Conservation (phyloP, 352 stramenopile genomes). For the Phytophthora aleatoria region DNA sequence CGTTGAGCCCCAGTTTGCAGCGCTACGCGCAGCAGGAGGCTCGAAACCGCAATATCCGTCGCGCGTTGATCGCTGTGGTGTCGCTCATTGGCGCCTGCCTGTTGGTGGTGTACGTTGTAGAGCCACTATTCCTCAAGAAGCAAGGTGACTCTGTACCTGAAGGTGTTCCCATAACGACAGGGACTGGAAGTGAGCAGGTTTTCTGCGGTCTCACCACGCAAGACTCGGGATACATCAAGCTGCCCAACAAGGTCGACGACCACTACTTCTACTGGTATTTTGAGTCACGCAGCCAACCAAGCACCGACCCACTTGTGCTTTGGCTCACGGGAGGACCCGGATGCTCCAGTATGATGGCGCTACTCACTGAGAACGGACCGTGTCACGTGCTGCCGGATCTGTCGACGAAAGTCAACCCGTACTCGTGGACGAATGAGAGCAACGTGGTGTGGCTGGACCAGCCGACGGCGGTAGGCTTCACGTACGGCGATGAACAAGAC, state of each 20-base stretch:
- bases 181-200: conserved; percentile 14
- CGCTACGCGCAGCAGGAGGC: conserved; percentile 25
- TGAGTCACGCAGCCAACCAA: conserved; percentile 51
- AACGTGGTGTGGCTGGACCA: conserved; percentile 81
- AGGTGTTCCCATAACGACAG: conserved; percentile 15
- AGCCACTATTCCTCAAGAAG: conserved; percentile 20
- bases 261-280: conserved; percentile 85
- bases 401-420: conserved; percentile 52
- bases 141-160: conserved; percentile 1
- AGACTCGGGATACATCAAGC: conserved; percentile 61
- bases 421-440: conserved; percentile 66
- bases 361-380: conserved; percentile 71
- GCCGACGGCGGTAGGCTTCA: conserved; percentile 61
- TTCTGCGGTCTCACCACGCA: conserved; percentile 66
- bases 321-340: conserved; percentile 70
- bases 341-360: conserved; percentile 64
- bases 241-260: conserved; percentile 70
- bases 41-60: conserved; percentile 30
- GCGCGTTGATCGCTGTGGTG: conserved; percentile 20
- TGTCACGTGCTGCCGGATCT: conserved; percentile 56
- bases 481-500: conserved; percentile 47
- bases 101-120: conserved; percentile 22
- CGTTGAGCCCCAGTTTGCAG: conserved; percentile 19
- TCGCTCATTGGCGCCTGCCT: conserved; percentile 26
- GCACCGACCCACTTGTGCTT: conserved; percentile 59